A percentile compares a stretch with the other conserved stretches of the same genome.
These are phyloP conservation scores for Colletotrichum sp. DNA, from an alignment of 2,329 filamentous ascomycete species.

Conservation along the genomic window DNA sequence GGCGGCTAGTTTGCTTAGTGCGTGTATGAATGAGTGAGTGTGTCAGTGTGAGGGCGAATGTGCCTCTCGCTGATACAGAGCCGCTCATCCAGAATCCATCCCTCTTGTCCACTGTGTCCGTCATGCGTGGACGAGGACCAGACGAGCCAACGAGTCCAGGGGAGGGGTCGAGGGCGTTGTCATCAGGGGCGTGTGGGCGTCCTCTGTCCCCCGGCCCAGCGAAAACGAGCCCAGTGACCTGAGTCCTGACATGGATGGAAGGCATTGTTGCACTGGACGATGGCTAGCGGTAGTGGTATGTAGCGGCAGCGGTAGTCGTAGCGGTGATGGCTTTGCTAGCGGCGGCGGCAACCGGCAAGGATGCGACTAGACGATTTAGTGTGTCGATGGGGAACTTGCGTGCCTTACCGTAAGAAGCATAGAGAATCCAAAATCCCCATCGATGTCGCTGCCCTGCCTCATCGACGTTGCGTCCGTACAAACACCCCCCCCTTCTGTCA, in stretches of 20 bases:
- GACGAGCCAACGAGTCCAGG: background rate
- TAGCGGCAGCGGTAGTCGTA: background rate
- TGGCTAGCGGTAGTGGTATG: background rate
- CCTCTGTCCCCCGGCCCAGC: background rate
- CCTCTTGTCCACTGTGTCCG: background rate
- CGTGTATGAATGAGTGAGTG: background rate
- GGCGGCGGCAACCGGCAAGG: constrained; percentile 11
- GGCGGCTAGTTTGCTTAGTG: background rate
- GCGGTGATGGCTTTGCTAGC: background rate
- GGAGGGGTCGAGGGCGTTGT: background rate
- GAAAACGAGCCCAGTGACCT: background rate
- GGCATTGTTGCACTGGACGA: background rate
- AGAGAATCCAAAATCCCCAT: background rate
- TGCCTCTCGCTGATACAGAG: background rate
- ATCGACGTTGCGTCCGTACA: background rate
- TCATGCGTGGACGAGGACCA: background rate
- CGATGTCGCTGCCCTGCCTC: background rate
- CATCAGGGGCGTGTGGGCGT: background rate
- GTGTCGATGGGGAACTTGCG: background rate
- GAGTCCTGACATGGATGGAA: background rate
- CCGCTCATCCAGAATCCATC: background rate
- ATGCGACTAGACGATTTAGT: background rate
- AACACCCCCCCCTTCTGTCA: background rate
- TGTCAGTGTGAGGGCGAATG: background rate
- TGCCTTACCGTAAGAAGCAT: background rate